Conservation (phyloP, 352 stramenopile genomes). For the Pythium periplocum region DNA sequence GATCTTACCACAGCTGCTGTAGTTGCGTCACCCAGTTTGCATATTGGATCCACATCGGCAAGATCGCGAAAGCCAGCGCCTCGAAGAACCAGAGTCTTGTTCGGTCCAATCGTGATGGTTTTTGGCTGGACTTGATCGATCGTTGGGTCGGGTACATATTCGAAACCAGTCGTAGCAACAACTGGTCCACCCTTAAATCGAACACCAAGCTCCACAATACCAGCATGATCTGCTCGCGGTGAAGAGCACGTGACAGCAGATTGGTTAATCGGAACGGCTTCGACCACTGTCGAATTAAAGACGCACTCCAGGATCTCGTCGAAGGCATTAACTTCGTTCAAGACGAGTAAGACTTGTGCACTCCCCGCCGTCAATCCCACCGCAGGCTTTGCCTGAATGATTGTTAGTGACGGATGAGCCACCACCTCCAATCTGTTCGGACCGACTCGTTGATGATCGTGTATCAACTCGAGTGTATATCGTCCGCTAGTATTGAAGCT, state of each 20-base stretch:
- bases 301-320: conserved; percentile 12
- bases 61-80: no score
- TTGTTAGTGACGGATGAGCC: no score
- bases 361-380: conserved; percentile 4
- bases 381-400: not conserved
- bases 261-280: conserved; percentile 6
- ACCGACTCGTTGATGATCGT: no score
- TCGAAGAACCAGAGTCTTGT: no score
- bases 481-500: no score
- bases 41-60: not conserved
- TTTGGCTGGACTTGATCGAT: no score
- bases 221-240: conserved; percentile 2
- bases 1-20: not conserved
- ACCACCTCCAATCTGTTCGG: no score
- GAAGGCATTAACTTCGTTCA: conserved; percentile 8
- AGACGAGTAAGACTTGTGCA: not conserved
- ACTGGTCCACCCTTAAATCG: not conserved
- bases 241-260: conserved; percentile 4
- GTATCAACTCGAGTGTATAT: no score
- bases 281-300: conserved; percentile 4
- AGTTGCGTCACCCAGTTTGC: conserved; percentile 6
- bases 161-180: no score
- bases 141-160: no score
- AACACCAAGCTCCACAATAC: conserved; percentile 6
- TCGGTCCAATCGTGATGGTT: no score